A percentile compares a stretch with the other conserved stretches of the same genome.
phyloP scores from a whole-genome alignment of 2,329 filamentous ascomycete genomes.

The Aspergillus sp. region DNA sequence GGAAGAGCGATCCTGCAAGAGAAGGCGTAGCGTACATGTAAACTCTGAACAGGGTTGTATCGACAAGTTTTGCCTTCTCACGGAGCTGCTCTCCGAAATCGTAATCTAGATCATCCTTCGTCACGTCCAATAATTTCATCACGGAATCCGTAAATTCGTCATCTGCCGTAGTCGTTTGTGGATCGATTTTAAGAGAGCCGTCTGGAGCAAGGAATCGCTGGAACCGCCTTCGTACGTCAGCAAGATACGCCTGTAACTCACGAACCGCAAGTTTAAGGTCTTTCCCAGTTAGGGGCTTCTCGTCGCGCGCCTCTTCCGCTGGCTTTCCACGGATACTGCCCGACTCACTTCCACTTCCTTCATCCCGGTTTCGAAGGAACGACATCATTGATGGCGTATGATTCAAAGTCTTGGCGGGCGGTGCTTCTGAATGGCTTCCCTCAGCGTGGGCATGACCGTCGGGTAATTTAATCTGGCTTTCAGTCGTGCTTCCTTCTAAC shows the following conservation, averaged over 20 bases:
- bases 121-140: constrained; percentile 45
- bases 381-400: constrained; percentile 41
- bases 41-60: constrained; percentile 89
- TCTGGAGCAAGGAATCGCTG: constrained; percentile 62
- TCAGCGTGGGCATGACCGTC: constrained; percentile 29
- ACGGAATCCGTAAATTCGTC: constrained; percentile 48
- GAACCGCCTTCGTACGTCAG: constrained; percentile 71
- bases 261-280: constrained; percentile 79
- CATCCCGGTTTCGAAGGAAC: constrained; percentile 37
- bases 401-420: constrained; percentile 24
- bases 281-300: constrained; percentile 63
- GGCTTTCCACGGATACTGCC: constrained; percentile 38
- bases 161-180: constrained; percentile 29
- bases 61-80: constrained; percentile 78
- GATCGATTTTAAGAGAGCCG: constrained; percentile 46
- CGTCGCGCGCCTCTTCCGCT: constrained; percentile 26
- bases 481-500: constrained; percentile 29
- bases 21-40: constrained; percentile 91
- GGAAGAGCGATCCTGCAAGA: constrained; percentile 84
- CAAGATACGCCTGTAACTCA: constrained; percentile 83
- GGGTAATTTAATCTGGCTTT: constrained; percentile 26
- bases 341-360: constrained; percentile 39
- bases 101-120: constrained; percentile 51
- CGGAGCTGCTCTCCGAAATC: constrained; percentile 71
- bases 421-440: constrained; percentile 27